Evolutionary conservation across 2,329 filamentous ascomycete species (phyloP).

Genomic region (Chrysoporthe cubensis): DNA sequence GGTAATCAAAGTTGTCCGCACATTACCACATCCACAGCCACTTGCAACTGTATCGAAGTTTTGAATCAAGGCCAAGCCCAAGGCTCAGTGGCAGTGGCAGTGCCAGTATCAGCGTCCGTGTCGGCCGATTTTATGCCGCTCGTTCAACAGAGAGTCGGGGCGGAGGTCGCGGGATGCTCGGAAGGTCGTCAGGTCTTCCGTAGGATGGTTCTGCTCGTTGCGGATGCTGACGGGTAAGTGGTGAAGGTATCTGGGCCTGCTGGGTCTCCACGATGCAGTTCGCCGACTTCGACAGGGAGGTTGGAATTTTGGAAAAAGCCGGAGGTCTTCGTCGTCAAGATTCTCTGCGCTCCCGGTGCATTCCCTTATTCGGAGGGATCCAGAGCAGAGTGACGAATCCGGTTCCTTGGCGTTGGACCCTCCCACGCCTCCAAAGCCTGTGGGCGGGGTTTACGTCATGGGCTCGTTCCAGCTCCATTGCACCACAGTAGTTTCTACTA

Average conservation of each 20-base stretch:
- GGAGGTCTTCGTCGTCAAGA: slow-evolving; percentile 1
- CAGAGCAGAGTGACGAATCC: slow-evolving; percentile 1
- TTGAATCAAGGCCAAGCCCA: background rate
- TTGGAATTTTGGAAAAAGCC: background rate
- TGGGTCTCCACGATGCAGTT: background rate
- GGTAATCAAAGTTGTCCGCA: slow-evolving; percentile 16
- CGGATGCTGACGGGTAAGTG: slow-evolving; percentile 3
- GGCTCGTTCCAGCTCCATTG: background rate
- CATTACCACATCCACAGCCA: slow-evolving; percentile 17
- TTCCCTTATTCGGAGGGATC: background rate
- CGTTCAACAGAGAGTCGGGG: slow-evolving; percentile 11
- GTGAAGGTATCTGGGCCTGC: background rate
- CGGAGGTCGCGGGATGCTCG: slow-evolving; percentile 7
- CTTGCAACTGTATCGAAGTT: background rate
- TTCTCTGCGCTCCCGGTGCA: slow-evolving; percentile 1
- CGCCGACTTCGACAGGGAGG: background rate
- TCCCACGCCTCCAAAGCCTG: background rate
- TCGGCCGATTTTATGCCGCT: slow-evolving; percentile 6
- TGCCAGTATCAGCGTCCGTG: background rate
- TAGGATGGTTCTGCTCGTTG: slow-evolving; percentile 4
- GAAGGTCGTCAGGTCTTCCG: background rate
- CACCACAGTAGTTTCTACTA: background rate
- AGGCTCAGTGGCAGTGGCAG: background rate
- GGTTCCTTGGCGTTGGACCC: slow-evolving; percentile 1
- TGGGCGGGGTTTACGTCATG: slow-evolving; percentile 15